A percentile compares a stretch with the other conserved stretches of the same genome.
Evolutionary conservation across 495 filamentous ascomycete species (phyloP).

Genomic region (Penicillium crystallinum): DNA sequence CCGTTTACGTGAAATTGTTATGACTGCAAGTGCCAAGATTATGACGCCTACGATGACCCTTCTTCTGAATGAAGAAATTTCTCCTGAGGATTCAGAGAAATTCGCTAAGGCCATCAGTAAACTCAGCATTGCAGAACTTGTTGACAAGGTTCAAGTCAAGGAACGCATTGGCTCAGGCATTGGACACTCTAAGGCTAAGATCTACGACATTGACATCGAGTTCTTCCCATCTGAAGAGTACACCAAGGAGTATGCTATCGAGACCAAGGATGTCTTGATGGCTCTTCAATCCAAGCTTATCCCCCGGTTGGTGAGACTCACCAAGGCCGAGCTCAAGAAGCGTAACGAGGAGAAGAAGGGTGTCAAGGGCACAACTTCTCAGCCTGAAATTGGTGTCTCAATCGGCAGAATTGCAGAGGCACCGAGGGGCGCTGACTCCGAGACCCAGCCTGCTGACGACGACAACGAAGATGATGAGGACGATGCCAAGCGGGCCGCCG

Average conservation of each 20-base stretch:
- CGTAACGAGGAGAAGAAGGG: constrained; percentile 61
- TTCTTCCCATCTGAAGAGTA: constrained; percentile 87
- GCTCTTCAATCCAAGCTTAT: constrained; percentile 79
- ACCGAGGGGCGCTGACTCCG: constrained; percentile 45
- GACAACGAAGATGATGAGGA: constrained; percentile 74
- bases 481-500: constrained; percentile 78
- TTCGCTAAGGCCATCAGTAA: constrained; percentile 93
- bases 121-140: constrained; percentile 77
- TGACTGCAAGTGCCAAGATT: constrained; percentile 87
- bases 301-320: constrained; percentile 58
- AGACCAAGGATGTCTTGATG: constrained; percentile 63
- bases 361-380: constrained; percentile 55
- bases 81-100: constrained; percentile 60
- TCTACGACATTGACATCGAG: constrained; percentile 73
- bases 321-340: constrained; percentile 73
- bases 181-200: constrained; percentile 66
- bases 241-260: constrained; percentile 75
- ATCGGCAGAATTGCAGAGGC: constrained; percentile 63
- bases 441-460: constrained; percentile 63
- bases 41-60: constrained; percentile 92
- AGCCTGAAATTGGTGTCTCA: constrained; percentile 77
- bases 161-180: constrained; percentile 68
- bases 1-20: constrained; percentile 93
- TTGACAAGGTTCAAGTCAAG: constrained; percentile 74
- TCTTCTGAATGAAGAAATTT: constrained; percentile 65